Conservation (phyloP, 257 asterid species). For the Fraxinus cuspidata region DNA sequence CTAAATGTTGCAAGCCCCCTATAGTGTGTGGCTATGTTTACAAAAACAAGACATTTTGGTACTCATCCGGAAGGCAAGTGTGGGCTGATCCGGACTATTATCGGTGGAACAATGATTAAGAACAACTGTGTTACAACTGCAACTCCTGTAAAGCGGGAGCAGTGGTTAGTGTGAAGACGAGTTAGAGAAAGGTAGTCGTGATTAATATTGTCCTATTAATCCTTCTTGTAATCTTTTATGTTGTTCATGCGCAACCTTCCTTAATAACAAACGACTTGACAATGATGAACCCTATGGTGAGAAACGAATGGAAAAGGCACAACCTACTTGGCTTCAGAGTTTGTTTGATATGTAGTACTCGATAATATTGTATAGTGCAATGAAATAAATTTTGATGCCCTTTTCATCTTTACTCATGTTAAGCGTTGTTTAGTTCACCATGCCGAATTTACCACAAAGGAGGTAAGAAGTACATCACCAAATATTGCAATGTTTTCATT, state of each 20-base stretch:
- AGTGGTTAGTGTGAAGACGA: constrained; percentile 70
- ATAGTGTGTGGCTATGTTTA: constrained; percentile 66
- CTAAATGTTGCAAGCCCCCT: constrained; percentile 97
- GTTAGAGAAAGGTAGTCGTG: constrained; percentile 82
- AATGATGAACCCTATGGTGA: constrained; percentile 74
- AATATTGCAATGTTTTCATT: too few species aligned
- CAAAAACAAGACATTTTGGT: constrained; percentile 73
- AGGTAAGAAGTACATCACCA: too few species aligned
- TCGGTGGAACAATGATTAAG: constrained; percentile 72
- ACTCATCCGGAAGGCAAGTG: constrained; percentile 32
- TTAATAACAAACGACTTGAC: constrained; percentile 66
- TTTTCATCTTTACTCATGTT: too few species aligned
- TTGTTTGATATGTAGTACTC: background rate
- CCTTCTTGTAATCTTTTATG: constrained; percentile 61
- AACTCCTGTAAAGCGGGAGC: constrained; percentile 91
- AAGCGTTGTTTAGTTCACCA: too few species aligned
- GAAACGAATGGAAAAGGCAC: constrained; percentile 87
- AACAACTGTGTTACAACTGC: constrained; percentile 59
- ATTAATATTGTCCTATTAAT: constrained; percentile 65
- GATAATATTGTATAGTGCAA: background rate
- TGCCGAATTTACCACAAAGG: too few species aligned
- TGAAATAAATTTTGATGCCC: too few species aligned
- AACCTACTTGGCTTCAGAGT: constrained; percentile 52
- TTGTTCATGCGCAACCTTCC: constrained; percentile 61
- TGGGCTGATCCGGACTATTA: constrained; percentile 56